Evolutionary conservation across 805 yeast species (phyloP), one percentile per base, ranked within the genome.

Genomic region (Blastobotrys terrestris): DNA sequence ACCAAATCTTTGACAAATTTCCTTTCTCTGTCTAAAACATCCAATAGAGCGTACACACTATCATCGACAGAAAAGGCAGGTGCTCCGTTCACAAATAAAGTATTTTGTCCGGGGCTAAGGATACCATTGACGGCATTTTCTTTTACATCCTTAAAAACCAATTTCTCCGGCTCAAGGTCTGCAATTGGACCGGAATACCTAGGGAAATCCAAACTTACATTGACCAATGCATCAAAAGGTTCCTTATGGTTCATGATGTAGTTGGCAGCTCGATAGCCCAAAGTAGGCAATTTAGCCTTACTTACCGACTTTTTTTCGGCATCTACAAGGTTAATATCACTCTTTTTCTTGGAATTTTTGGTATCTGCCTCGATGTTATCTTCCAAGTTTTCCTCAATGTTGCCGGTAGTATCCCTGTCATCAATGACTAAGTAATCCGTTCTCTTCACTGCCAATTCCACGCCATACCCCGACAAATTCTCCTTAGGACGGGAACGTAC

Each of bases 21-120:
- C 3, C 66, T 49, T 59, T 83, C 77, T 4, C 67, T 53, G 46
- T 73, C 70, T 7, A 81, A 50, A 0, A 62, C 57, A 1, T 72
- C 66, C 40, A 77, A 58, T 31, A 72, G 51, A 2, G 60, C 50
- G 55, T 58, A 68, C 2, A 66, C 54, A 49, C 65, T 64, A 31
- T 59, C 60, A 16, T 76, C 74, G 0, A 72, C 60, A 1, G 72
- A 72, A 1, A 83, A 42, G 1, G 55, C 65, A 1, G 82, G 73
- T 0, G 84, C 78, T 1, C 96, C 95, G 66, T 90, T 88, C 16
- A 89, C 60, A 56, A 79, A 85, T 1, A 91, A 53, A 1, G 62
- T 56, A 44, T 63, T 65, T 22, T 58, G 58, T 2, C 72, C 72
- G 3, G 58, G 59, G 1, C 51, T 44, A 22, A 63, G 44, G 21